A percentile compares a stretch with the other conserved stretches of the same genome.
These are phyloP conservation scores for Plantago ovata DNA, from an alignment of 257 asterid genomes.

Conservation along the genomic window DNA sequence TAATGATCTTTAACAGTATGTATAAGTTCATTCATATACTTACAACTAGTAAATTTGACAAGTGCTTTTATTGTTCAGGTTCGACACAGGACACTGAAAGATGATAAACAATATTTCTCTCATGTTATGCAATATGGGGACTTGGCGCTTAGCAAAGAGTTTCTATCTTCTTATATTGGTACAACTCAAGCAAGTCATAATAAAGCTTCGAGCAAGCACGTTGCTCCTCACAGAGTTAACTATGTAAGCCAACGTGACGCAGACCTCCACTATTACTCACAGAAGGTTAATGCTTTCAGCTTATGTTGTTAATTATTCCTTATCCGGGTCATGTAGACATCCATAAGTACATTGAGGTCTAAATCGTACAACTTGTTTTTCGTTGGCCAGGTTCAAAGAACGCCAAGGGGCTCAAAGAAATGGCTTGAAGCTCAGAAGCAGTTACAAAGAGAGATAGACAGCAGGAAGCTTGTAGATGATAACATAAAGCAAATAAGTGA, in stretches of 20 bases:
- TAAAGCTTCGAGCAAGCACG: too few relatives aligned
- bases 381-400: constrained; percentile 14
- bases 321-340: neutral
- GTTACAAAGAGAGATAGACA: constrained; percentile 14
- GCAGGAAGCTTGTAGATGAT: constrained; percentile 22
- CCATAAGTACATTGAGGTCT: neutral
- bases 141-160: constrained; percentile 23
- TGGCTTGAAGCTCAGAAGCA: constrained; percentile 22
- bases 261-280: constrained; percentile 52
- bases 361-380: neutral
- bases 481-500: constrained; percentile 12
- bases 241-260: constrained; percentile 64
- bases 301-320: neutral
- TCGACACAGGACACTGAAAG: too few relatives aligned
- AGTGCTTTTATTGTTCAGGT: too few relatives aligned
- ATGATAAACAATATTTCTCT: constrained; percentile 33
- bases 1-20: constrained; percentile 27
- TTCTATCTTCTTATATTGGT: constrained; percentile 42
- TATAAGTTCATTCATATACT: neutral
- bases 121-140: constrained; percentile 66
- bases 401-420: constrained; percentile 17
- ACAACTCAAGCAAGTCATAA: constrained; percentile 33
- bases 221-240: constrained; percentile 22
- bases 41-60: neutral
- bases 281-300: constrained; percentile 38